phyloP scores from a whole-genome alignment of 352 stramenopile genomes.

The Nothophytophthora sp. region DNA sequence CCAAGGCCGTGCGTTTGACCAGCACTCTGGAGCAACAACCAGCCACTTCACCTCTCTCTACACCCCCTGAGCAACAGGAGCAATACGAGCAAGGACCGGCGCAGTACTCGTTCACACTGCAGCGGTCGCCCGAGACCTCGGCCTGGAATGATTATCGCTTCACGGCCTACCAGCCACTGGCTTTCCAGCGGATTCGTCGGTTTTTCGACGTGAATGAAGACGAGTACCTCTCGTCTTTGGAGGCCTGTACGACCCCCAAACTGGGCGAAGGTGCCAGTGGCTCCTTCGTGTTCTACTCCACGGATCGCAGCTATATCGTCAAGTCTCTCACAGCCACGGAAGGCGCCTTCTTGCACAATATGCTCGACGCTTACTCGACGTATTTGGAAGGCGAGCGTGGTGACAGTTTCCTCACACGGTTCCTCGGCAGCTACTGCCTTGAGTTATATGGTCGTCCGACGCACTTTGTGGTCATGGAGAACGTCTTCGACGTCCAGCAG shows the following conservation, averaged over 20 bases:
- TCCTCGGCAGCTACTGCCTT: constrained; percentile 84
- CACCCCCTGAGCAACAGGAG: constrained; percentile 1
- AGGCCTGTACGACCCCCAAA: constrained; percentile 70
- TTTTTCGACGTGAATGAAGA: constrained; percentile 62
- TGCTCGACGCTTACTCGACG: constrained; percentile 63
- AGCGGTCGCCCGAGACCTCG: constrained; percentile 31
- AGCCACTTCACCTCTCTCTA: neutral
- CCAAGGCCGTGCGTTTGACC: constrained; percentile 43
- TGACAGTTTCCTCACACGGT: constrained; percentile 76
- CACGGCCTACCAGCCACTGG: constrained; percentile 51
- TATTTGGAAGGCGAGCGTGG: constrained; percentile 57
- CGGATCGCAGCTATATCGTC: constrained; percentile 76
- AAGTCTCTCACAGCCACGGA: constrained; percentile 74
- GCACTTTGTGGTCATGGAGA: constrained; percentile 90
- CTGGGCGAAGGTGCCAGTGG: constrained; percentile 79
- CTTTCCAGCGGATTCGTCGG: constrained; percentile 53
- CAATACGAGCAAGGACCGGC: constrained; percentile 12
- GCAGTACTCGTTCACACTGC: constrained; percentile 48
- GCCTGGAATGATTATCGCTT: constrained; percentile 61
- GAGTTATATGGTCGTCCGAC: constrained; percentile 69
- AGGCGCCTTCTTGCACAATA: constrained; percentile 59
- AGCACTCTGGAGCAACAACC: constrained; percentile 21
- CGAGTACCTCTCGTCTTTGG: constrained; percentile 54
- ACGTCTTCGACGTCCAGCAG: constrained; percentile 85
- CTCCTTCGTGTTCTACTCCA: constrained; percentile 86